Evolutionary conservation across 108 stramenopile species (phyloP).

Genomic region (Cyclotella choctawhatcheeana): DNA sequence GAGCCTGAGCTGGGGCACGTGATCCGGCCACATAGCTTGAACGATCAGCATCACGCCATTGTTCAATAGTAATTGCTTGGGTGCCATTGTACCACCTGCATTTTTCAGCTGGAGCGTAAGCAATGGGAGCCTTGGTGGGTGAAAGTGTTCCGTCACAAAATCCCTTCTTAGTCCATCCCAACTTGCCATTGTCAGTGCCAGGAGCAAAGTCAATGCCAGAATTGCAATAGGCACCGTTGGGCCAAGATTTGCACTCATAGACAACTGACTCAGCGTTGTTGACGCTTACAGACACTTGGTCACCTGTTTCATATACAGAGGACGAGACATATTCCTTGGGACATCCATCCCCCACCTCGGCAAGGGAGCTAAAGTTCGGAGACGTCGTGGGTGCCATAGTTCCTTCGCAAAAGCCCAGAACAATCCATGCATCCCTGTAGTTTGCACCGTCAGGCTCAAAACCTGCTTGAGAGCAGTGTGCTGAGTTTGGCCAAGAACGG

Average conservation of each 20-base stretch:
- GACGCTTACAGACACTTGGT: not conserved
- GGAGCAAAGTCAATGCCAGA: slow-evolving; percentile 13
- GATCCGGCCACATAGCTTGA: not conserved
- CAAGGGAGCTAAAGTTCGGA: slow-evolving; percentile 5
- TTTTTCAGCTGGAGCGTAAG: not conserved
- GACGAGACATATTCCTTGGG: not conserved
- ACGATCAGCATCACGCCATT: not conserved
- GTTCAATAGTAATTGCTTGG: not conserved
- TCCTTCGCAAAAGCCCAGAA: not conserved
- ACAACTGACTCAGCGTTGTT: not conserved
- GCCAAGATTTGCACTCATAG: slow-evolving; percentile 22
- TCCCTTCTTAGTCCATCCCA: slow-evolving; percentile 22
- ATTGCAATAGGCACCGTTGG: slow-evolving; percentile 13
- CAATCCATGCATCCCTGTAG: not conserved
- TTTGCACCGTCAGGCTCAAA: slow-evolving; percentile 5
- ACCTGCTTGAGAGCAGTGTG: not conserved
- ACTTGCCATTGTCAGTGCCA: not conserved
- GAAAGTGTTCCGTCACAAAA: slow-evolving; percentile 16
- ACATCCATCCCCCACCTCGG: slow-evolving; percentile 15
- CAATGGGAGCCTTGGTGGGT: slow-evolving; percentile 6
- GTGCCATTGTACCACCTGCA: slow-evolving; percentile 9
- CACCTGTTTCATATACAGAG: slow-evolving; percentile 9
- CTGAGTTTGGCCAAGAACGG: slow-evolving; percentile 12
- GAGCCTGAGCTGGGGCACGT: too few species aligned
- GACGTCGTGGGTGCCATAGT: slow-evolving; percentile 1